phyloP scores from a whole-genome alignment of 768 basidiomycete genomes.

The Termitomyces sp. region DNA sequence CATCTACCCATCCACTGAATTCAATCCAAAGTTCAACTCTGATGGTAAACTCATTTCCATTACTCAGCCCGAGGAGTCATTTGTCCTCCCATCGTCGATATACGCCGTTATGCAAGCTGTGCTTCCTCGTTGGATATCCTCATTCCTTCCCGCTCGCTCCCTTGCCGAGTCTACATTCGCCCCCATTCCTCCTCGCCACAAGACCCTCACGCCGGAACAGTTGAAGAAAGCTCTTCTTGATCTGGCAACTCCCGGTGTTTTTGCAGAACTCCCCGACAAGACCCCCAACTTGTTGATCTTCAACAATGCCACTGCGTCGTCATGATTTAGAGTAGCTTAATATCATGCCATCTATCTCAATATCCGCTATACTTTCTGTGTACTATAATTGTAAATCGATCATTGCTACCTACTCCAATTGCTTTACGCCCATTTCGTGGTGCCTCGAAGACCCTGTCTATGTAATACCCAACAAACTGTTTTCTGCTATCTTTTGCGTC shows the following conservation, averaged over 20 bases:
- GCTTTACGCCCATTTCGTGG: background rate
- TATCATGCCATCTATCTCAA: conserved; percentile 6
- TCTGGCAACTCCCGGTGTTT: conserved; percentile 51
- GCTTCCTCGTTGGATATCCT: conserved; percentile 57
- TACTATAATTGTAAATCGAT: conserved; percentile 10
- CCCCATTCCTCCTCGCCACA: conserved; percentile 35
- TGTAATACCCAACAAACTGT: no score
- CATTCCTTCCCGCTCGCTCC: conserved; percentile 47
- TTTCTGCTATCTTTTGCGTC: background rate
- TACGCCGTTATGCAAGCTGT: conserved; percentile 55
- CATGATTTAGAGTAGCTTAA: conserved; percentile 13
- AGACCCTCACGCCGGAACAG: conserved; percentile 59
- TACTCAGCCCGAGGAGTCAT: conserved; percentile 29
- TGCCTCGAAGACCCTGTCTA: background rate
- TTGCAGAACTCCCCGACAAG: conserved; percentile 48
- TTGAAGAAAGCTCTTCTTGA: conserved; percentile 74
- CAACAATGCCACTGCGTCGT: conserved; percentile 65
- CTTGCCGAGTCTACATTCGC: conserved; percentile 42
- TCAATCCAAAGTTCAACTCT: conserved; percentile 49
- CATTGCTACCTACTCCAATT: background rate
- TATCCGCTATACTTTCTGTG: conserved; percentile 1
- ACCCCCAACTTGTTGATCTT: conserved; percentile 76
- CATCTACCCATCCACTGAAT: conserved; percentile 69
- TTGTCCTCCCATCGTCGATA: conserved; percentile 38
- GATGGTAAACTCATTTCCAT: conserved; percentile 36